Evolutionary conservation across 768 basidiomycete genomes (phyloP).

Genomic region (Boletus pseudopeckii): DNA sequence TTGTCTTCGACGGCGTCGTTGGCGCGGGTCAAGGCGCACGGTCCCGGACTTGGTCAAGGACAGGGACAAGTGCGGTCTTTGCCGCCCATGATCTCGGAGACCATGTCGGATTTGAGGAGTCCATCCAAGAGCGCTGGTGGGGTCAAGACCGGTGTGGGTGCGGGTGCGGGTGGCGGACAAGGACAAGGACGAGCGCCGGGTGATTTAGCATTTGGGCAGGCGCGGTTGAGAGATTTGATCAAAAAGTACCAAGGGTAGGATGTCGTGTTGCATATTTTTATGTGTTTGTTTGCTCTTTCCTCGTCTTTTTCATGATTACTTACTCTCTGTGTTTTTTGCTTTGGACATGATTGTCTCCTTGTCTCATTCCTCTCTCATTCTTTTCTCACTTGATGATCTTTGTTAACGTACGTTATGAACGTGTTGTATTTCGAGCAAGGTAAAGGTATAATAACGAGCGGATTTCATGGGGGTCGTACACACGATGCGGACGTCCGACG

Average conservation of each 20-base stretch:
- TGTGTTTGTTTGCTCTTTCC: neutral
- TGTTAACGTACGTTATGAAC: neutral
- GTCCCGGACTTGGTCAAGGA: slow-evolving; percentile 17
- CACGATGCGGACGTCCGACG: too few relatives aligned
- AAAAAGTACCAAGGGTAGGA: slow-evolving; percentile 67
- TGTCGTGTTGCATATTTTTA: neutral
- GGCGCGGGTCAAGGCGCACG: slow-evolving; percentile 42
- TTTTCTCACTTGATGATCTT: neutral
- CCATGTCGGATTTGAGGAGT: slow-evolving; percentile 17
- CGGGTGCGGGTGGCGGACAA: neutral
- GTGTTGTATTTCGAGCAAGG: slow-evolving; percentile 5
- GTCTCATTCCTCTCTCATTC: neutral
- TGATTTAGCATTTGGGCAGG: slow-evolving; percentile 74
- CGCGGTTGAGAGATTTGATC: slow-evolving; percentile 71
- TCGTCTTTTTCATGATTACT: neutral
- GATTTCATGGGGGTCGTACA: neutral
- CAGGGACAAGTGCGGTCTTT: slow-evolving; percentile 16
- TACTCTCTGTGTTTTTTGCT: neutral
- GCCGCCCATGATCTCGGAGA: slow-evolving; percentile 37
- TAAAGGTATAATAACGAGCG: neutral
- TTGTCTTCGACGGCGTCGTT: slow-evolving; percentile 76
- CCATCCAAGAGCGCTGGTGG: slow-evolving; percentile 7
- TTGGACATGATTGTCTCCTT: neutral
- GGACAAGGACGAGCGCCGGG: slow-evolving; percentile 23
- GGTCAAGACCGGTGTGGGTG: slow-evolving; percentile 1